Conservation (phyloP, 139 green algal genomes). For the Haematococcus lacustris region DNA sequence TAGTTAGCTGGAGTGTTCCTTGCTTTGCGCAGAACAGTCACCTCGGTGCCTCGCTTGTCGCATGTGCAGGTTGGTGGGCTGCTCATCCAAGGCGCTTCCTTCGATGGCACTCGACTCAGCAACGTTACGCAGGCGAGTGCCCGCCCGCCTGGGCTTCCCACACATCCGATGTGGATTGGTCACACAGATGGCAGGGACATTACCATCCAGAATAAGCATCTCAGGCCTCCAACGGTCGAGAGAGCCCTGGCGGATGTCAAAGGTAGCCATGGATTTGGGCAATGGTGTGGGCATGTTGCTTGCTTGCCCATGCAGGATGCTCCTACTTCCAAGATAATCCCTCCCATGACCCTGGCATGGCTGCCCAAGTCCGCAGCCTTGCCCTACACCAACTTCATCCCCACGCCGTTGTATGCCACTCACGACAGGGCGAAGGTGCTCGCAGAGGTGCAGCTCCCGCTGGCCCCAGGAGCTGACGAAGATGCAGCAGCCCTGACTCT, state of each 20-base stretch:
- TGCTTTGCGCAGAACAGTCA: neutral
- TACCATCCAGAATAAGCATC: too few species aligned
- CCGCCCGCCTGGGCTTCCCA: too few species aligned
- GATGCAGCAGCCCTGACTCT: conserved; percentile 30
- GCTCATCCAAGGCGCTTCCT: conserved; percentile 31
- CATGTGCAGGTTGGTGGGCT: conserved; percentile 12
- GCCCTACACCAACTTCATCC: conserved; percentile 25
- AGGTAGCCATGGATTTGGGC: too few species aligned
- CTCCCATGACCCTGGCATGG: conserved; percentile 37
- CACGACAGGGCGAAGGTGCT: conserved; percentile 29
- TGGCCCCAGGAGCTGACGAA: conserved; percentile 11
- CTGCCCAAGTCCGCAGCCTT: conserved; percentile 34
- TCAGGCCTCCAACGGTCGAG: too few species aligned
- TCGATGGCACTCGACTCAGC: conserved; percentile 26
- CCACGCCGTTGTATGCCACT: conserved; percentile 39
- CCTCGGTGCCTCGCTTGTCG: neutral
- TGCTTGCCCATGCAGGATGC: conserved; percentile 11
- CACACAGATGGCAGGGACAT: too few species aligned
- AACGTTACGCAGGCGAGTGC: neutral
- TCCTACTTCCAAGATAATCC: conserved; percentile 22
- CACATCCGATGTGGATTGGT: too few species aligned
- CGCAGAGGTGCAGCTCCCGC: conserved; percentile 50
- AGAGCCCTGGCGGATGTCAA: too few species aligned
- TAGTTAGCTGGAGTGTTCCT: neutral
- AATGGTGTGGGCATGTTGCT: too few species aligned